Conservation (phyloP, 331 rosid species). For the Malus hybrid region DNA sequence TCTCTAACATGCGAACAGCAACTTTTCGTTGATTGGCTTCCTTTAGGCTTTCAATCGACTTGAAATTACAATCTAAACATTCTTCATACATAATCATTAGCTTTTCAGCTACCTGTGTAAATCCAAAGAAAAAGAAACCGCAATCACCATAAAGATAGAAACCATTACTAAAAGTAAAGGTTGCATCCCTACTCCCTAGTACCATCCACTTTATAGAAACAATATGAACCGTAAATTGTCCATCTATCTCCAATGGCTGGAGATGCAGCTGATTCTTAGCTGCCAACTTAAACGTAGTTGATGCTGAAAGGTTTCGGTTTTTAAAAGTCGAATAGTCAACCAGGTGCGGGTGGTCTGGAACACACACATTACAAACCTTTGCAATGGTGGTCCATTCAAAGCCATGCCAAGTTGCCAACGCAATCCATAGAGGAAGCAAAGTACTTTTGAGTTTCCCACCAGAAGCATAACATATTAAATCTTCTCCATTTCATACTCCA, state of each 20-base stretch:
- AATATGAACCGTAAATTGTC: background rate
- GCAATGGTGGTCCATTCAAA: background rate
- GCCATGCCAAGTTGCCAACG: background rate
- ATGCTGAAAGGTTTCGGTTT: background rate
- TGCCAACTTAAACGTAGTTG: background rate
- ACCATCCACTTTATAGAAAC: background rate
- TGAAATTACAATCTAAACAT: constrained; percentile 44
- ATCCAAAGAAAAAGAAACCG: background rate
- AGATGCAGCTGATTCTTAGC: background rate
- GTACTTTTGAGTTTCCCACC: background rate
- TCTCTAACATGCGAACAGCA: constrained; percentile 29
- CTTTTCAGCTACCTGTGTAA: constrained; percentile 57
- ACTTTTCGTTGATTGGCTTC: constrained; percentile 28
- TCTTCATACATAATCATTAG: constrained; percentile 68
- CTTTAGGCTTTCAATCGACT: constrained; percentile 37
- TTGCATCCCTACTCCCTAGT: background rate
- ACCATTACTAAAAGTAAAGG: no score
- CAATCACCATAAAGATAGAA: background rate
- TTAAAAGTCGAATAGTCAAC: background rate
- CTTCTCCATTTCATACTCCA: background rate
- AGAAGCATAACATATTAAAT: background rate
- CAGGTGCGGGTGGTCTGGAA: background rate
- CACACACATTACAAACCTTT: no score
- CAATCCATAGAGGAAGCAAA: background rate
- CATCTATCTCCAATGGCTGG: background rate